These are phyloP conservation scores for Nitzschia palea DNA, from an alignment of 108 stramenopile species.

Conservation along the genomic window DNA sequence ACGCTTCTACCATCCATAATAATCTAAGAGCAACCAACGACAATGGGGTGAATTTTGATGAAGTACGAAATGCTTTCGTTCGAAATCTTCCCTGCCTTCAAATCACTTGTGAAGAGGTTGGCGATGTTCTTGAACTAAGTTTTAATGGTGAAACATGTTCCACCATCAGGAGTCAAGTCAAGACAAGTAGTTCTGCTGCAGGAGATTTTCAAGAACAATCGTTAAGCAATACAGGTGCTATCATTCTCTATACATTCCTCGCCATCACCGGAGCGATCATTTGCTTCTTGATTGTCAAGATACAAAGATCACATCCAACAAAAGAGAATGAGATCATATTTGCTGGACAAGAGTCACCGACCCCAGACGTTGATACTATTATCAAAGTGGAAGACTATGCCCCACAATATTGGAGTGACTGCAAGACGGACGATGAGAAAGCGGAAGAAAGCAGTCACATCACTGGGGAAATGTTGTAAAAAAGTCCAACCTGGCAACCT, in stretches of 20 bases:
- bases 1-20: conserved; percentile 53
- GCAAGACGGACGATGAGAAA: not conserved
- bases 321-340: not conserved
- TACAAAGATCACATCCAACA: not conserved
- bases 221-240: not conserved
- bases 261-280: not conserved
- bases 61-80: conserved; percentile 48
- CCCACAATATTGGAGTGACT: not conserved
- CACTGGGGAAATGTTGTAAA: too few relatives aligned
- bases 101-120: conserved; percentile 46
- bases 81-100: conserved; percentile 40
- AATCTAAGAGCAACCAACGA: conserved; percentile 35
- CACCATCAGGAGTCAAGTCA: not conserved
- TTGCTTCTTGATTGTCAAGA: not conserved
- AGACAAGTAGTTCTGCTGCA: not conserved
- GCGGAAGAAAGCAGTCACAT: not conserved
- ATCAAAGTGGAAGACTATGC: not conserved
- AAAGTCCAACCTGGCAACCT: too few relatives aligned
- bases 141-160: not conserved
- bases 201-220: not conserved
- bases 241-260: not conserved
- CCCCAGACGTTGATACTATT: not conserved
- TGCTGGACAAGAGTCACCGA: not conserved
- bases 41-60: conserved; percentile 28
- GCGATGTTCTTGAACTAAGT: conserved; percentile 22